Evolutionary conservation across 139 green algal species (phyloP).

Genomic region (Chlorella sp.): DNA sequence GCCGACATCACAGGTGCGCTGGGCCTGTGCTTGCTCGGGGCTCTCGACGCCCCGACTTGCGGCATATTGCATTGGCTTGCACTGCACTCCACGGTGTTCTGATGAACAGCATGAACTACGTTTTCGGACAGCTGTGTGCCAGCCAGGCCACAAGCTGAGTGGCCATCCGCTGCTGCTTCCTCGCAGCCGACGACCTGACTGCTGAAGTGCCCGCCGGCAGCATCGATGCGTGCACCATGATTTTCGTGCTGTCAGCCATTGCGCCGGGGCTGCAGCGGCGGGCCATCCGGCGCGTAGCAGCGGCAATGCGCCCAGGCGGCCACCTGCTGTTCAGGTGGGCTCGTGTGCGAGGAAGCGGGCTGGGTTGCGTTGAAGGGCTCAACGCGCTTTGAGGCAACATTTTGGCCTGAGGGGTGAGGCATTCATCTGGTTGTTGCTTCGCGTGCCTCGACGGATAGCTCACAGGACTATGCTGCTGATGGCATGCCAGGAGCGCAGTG

Average conservation of each 20-base stretch:
- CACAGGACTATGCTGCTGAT: not conserved
- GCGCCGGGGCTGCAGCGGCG: constrained; percentile 69
- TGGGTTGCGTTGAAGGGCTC: too few relatives aligned
- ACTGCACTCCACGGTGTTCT: too few relatives aligned
- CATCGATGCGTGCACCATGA: constrained; percentile 67
- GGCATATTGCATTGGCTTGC: too few relatives aligned
- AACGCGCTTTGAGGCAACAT: too few relatives aligned
- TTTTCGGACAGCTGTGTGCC: too few relatives aligned
- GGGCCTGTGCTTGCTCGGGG: not conserved
- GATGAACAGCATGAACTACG: too few relatives aligned
- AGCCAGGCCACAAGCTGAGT: not conserved
- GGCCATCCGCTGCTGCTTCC: too few relatives aligned
- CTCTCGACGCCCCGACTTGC: too few relatives aligned
- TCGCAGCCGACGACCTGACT: constrained; percentile 1
- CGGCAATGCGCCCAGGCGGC: constrained; percentile 65
- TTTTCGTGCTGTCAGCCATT: constrained; percentile 97
- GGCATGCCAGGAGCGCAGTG: not conserved
- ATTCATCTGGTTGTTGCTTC: not conserved
- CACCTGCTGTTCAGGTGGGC: constrained; percentile 78
- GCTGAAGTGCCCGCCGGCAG: constrained; percentile 25
- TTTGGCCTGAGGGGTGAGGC: not conserved
- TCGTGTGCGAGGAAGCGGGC: constrained; percentile 50
- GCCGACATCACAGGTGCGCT: constrained; percentile 76
- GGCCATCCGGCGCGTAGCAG: constrained; percentile 67
- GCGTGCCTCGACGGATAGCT: not conserved